Conservation (phyloP, 768 basidiomycete species). For the Cytidiella melzeri region DNA sequence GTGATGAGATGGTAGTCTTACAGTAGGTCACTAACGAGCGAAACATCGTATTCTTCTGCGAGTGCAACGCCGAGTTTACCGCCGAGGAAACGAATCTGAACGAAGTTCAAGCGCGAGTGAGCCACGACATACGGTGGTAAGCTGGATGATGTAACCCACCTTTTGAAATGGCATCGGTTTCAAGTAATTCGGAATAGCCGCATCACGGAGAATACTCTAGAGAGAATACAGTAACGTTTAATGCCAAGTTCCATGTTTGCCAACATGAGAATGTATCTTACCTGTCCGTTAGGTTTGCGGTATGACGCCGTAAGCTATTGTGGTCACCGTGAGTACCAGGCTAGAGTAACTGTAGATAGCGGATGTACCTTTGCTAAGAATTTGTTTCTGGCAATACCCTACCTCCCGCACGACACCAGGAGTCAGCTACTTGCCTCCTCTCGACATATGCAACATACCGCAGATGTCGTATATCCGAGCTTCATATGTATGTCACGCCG, state of each 20-base stretch:
- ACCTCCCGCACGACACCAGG: neutral
- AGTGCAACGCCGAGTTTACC: slow-evolving; percentile 90
- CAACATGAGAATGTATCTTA: slow-evolving; percentile 21
- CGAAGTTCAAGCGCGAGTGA: neutral
- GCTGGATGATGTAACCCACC: slow-evolving; percentile 14
- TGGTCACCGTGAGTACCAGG: neutral
- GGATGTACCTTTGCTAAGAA: slow-evolving; percentile 81
- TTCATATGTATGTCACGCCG: slow-evolving; percentile 58
- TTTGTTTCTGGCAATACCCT: slow-evolving; percentile 92
- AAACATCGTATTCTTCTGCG: slow-evolving; percentile 82
- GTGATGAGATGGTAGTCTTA: slow-evolving; percentile 38
- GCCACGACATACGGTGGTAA: slow-evolving; percentile 1
- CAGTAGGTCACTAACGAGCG: slow-evolving; percentile 88
- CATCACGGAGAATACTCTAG: slow-evolving; percentile 79
- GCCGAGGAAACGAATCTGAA: slow-evolving; percentile 65
- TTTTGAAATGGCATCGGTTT: slow-evolving; percentile 69
- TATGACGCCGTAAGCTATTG: slow-evolving; percentile 80
- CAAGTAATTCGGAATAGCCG: slow-evolving; percentile 80
- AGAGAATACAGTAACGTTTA: too few relatives aligned
- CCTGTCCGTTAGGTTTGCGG: slow-evolving; percentile 87
- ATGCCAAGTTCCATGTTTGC: too few relatives aligned
- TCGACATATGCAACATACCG: slow-evolving; percentile 42
- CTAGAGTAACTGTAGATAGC: neutral
- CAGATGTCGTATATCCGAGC: slow-evolving; percentile 91
- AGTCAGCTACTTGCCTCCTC: neutral